Conservation (phyloP, 208 protist genomes). For the Crithidia fasciculata region DNA sequence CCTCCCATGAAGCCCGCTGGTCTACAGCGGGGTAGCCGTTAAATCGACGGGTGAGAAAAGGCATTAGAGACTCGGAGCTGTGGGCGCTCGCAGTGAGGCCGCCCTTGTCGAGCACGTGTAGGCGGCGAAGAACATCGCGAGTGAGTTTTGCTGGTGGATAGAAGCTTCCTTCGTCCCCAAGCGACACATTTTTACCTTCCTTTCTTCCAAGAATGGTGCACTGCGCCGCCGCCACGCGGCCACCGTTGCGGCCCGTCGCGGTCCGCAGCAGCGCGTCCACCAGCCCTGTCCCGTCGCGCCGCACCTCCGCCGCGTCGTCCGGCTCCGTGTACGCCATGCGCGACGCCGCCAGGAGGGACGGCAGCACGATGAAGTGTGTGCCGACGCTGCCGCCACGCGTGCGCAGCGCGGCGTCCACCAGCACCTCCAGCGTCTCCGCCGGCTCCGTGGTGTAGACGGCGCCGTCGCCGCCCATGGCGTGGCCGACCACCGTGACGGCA, state of each 20-base stretch:
- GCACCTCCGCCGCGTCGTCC: conserved; percentile 11
- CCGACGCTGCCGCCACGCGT: conserved; percentile 11
- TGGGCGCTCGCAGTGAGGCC: conserved; percentile 11
- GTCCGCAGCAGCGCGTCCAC: conserved; percentile 33
- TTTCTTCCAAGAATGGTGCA: conserved; percentile 25
- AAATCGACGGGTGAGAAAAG: conserved; percentile 28
- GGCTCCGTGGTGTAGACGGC: neutral
- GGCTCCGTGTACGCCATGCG: conserved; percentile 22
- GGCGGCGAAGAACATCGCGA: neutral
- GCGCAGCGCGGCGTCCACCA: conserved; percentile 25
- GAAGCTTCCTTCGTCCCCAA: too few species aligned
- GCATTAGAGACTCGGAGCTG: conserved; percentile 2
- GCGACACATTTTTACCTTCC: too few species aligned
- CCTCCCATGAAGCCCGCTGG: conserved; percentile 32
- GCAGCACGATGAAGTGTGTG: conserved; percentile 25
- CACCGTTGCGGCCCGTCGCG: conserved; percentile 32
- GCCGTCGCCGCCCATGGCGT: neutral
- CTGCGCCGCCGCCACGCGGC: conserved; percentile 42
- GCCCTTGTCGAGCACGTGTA: conserved; percentile 29
- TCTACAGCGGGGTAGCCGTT: conserved; percentile 27
- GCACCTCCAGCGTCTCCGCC: conserved; percentile 10
- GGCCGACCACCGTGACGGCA: conserved; percentile 14
- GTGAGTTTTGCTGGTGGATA: neutral
- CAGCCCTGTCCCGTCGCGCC: conserved; percentile 11
- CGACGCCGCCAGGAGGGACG: conserved; percentile 15